Evolutionary conservation across 306 rosid genomes (phyloP).

Genomic region (Fragaria iinumae): DNA sequence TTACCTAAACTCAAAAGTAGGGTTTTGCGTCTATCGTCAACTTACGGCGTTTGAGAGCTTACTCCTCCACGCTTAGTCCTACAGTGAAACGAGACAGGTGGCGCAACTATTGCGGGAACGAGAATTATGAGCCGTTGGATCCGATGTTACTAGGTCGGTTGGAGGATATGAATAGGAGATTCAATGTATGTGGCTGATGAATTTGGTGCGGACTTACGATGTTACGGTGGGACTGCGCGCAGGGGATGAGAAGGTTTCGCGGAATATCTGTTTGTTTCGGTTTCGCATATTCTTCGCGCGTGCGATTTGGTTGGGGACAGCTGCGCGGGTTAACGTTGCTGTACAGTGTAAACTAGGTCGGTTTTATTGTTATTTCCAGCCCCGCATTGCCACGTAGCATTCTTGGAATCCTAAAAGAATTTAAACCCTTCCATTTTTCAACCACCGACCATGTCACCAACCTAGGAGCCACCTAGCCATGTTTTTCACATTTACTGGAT

Average conservation of each 20-base stretch:
- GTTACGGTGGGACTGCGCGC: neutral
- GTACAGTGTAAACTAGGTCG: constrained; percentile 12
- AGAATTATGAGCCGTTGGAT: neutral
- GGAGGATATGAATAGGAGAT: neutral
- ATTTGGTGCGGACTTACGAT: neutral
- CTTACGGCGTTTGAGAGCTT: neutral
- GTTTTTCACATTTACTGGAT: too few relatives aligned
- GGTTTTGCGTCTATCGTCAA: constrained; percentile 12
- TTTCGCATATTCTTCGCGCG: constrained; percentile 23
- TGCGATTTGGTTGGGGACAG: neutral
- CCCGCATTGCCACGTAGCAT: too few relatives aligned
- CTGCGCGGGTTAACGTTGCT: neutral
- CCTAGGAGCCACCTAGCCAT: neutral
- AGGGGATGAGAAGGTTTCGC: neutral
- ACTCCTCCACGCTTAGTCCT: neutral
- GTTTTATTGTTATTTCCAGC: neutral
- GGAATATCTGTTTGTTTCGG: constrained; percentile 8
- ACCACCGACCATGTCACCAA: neutral
- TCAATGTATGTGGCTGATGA: neutral
- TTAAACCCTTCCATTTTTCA: neutral
- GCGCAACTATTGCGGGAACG: neutral
- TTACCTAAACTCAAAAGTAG: neutral
- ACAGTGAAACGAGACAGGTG: neutral
- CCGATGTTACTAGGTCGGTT: neutral
- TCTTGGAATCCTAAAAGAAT: too few relatives aligned